These are phyloP conservation scores for Vachellia pachyceras DNA, from an alignment of 306 rosid species.

Conservation along the genomic window DNA sequence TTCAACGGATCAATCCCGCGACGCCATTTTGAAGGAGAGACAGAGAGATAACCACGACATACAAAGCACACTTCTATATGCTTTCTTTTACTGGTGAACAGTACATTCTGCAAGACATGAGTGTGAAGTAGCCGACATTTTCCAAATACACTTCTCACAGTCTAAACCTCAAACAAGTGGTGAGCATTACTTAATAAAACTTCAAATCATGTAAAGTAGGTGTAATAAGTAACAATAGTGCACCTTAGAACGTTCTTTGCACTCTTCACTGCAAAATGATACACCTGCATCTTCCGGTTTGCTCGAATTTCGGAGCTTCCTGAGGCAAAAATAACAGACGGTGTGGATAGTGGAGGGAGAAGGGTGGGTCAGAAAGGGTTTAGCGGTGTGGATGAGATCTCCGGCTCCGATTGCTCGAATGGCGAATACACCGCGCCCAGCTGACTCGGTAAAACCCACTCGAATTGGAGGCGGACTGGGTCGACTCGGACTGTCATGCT, in stretches of 20 bases:
- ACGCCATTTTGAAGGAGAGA: slow-evolving; percentile 2
- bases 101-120: not conserved
- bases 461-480: slow-evolving; percentile 73
- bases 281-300: slow-evolving; percentile 26
- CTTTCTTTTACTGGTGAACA: not conserved
- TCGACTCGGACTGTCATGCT: slow-evolving; percentile 32
- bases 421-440: slow-evolving; percentile 86
- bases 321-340: slow-evolving; percentile 77
- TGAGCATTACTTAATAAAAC: not conserved
- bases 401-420: slow-evolving; percentile 73
- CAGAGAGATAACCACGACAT: not conserved
- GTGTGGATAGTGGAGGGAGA: slow-evolving; percentile 47
- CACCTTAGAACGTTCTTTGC: slow-evolving; percentile 60
- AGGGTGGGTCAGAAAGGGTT: slow-evolving; percentile 74
- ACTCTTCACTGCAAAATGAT: slow-evolving; percentile 61
- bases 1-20: not conserved
- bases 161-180: slow-evolving; percentile 50
- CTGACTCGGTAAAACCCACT: slow-evolving; percentile 66
- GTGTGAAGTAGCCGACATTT: not conserved
- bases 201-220: not conserved
- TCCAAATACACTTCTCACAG: slow-evolving; percentile 11
- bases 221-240: not conserved
- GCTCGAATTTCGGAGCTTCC: slow-evolving; percentile 36
- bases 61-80: not conserved
- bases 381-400: slow-evolving; percentile 79